These are phyloP conservation scores for Sisymbrium altissimum DNA, from an alignment of 345 rosid species.

Conservation along the genomic window DNA sequence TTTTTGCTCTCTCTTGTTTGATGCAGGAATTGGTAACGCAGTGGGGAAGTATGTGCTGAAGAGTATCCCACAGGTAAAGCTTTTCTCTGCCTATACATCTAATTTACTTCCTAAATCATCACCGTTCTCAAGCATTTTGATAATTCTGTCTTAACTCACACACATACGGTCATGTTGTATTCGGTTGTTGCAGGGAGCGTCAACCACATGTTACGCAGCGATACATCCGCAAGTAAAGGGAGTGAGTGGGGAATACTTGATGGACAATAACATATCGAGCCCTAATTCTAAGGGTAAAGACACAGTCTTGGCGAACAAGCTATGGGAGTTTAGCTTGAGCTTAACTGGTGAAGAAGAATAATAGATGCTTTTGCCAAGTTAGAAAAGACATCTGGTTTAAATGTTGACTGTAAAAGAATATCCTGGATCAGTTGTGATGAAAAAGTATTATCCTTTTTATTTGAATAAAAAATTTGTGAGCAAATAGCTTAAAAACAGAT, in stretches of 20 bases:
- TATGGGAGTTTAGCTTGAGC: constrained; percentile 69
- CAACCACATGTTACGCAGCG: constrained; percentile 75
- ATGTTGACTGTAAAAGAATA: no score
- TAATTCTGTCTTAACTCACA: neutral
- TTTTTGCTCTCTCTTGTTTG: neutral
- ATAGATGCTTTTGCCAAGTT: neutral
- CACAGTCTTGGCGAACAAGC: constrained; percentile 47
- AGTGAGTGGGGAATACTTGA: constrained; percentile 60
- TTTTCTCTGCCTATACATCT: neutral
- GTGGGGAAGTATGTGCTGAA: constrained; percentile 50
- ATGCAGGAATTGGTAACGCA: constrained; percentile 41
- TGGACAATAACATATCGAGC: constrained; percentile 47
- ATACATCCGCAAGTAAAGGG: constrained; percentile 66
- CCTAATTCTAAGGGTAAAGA: constrained; percentile 46
- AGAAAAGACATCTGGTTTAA: neutral
- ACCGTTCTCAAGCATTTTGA: neutral
- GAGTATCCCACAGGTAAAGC: constrained; percentile 65
- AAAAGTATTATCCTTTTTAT: neutral
- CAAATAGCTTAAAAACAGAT: no score
- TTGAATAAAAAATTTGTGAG: no score
- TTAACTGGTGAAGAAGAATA: constrained; percentile 32
- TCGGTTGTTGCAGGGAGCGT: constrained; percentile 58
- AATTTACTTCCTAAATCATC: neutral
- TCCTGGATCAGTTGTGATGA: neutral
- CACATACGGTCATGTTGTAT: neutral